Evolutionary conservation across 108 stramenopile species (phyloP), one percentile per base, ranked within the genome.

Genomic region (Cyclotella cryptica): DNA sequence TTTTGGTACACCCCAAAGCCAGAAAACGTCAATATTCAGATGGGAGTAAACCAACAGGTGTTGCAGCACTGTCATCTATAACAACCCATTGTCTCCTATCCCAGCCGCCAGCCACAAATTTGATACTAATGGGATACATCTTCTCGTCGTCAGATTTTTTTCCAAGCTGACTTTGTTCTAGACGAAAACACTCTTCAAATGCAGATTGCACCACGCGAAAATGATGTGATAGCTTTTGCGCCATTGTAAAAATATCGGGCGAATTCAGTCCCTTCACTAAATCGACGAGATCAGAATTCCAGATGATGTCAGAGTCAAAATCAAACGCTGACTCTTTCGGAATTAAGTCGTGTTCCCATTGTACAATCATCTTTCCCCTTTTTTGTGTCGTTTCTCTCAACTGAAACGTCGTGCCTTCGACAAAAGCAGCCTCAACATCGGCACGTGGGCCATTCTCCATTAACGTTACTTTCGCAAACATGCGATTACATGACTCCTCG

Each of bases 371-470:
- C n/a, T 13, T 63, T 63, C 30, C 40, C 21, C 5, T 63, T 21
- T 63, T 10, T 42, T 41, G 61, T 3, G 1, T 12, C 39, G 6
- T 42, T 35, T 10, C 39, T 26, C 26, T 58, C 13, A 74, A 52
- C 24, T 27, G 63, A 65, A 74, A 43, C 49, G 51, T 74, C 9
- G 73, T 65, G 21, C 73, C 73, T 60, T 74, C 73, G 4, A 42
- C 63, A 29, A 65, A 74, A 42, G 46, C 53, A 24, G 53, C 45
- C 42, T 74, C 40, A 22, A 74, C 42, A 45, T 74, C 73, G 35
- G 35, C 60, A 65, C 24, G 11, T 27, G 62, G 63, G 39, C 61
- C 64, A 55, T 74, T 74, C 41, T 65, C 63, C 73, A 74, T 74
- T 0, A 74, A 41, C 63, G 54, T 74, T 21, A 57, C 64, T 74